Conservation (phyloP, 495 filamentous ascomycete species). For the Thozetella sp. region DNA sequence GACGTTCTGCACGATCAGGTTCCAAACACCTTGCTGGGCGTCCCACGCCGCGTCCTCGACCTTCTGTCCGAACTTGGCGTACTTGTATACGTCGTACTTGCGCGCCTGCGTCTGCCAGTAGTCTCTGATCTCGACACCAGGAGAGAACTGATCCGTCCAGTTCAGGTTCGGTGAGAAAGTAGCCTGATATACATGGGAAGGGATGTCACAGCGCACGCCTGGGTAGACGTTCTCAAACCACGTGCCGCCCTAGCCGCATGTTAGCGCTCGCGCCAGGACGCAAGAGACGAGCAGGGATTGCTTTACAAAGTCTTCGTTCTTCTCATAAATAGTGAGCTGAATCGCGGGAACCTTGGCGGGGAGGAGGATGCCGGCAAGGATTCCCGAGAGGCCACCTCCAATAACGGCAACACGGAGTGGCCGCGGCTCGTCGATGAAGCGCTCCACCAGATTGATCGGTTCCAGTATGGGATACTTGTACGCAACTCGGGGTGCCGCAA, state of each 20-base stretch:
- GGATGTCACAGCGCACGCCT: conserved; percentile 71
- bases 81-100: conserved; percentile 64
- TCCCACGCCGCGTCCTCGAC: conserved; percentile 59
- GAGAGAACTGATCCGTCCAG: conserved; percentile 68
- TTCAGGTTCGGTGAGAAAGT: conserved; percentile 66
- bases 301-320: conserved; percentile 63
- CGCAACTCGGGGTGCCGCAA: conserved; percentile 18
- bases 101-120: conserved; percentile 64
- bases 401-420: conserved; percentile 61
- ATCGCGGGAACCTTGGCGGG: conserved; percentile 58
- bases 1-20: conserved; percentile 31
- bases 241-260: conserved; percentile 51
- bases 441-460: conserved; percentile 35
- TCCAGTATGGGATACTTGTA: background rate
- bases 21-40: conserved; percentile 51
- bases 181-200: conserved; percentile 70
- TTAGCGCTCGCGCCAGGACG: too few species aligned
- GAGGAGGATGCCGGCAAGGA: conserved; percentile 62
- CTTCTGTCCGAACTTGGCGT: conserved; percentile 48
- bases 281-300: background rate
- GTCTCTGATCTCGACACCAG: conserved; percentile 63
- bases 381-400: conserved; percentile 67
- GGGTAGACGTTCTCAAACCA: conserved; percentile 77
- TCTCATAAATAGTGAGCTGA: conserved; percentile 68
- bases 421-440: conserved; percentile 59